Evolutionary conservation across 2,329 filamentous ascomycete species (phyloP), one percentile per base, ranked within the genome.

Genomic region (Clonostachys byssicola): DNA sequence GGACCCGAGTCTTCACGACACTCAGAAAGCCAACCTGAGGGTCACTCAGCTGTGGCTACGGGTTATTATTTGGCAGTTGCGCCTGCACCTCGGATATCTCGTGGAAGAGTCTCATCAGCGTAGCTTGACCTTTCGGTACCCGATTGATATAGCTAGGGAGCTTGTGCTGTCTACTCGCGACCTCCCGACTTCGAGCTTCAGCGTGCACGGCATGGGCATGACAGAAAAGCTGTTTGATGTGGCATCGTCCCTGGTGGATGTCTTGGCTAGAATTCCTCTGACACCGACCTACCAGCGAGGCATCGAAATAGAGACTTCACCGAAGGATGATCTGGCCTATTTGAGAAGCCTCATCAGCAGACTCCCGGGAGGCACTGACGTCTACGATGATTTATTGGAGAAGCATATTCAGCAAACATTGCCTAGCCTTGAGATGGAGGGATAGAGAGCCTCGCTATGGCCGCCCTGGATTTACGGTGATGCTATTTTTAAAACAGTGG

Each of bases 221-320:
- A 74, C 71, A 1, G 71, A 74, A 47, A 74, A 74, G 50, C 51
- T 74, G 0, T 74, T 71, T 39, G 71, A 74, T 35, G 62, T 74
- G 23, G 69, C 70, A 1, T 73, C 67, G 1, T 65, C 70, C 1
- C 66, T 72, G 2, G 64, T 72, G 2, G 71, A 74, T 42, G 71
- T 74, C 2, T 53, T 74, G 1, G 70, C 71, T 0, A 61, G 68
- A 1, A 63, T 74, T 0, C 71, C 71, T 1, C 56, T 63, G 5
- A 52, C 52, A n/a, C 55, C 58, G 1, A 51, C 56, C 23, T 62
- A 50, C 12, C 57, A 53, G 9, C 61, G 57, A 34, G 54, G 53
- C 1, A 41, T 57, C 0, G 54, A 52, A 0, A 54, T 59, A 42
- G 57, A 58, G 2, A 59, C 54, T 1, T 57, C 58, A 1, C 63